phyloP scores from a whole-genome alignment of 1,284 basidiomycete species.

The Ustilago trichophora region DNA sequence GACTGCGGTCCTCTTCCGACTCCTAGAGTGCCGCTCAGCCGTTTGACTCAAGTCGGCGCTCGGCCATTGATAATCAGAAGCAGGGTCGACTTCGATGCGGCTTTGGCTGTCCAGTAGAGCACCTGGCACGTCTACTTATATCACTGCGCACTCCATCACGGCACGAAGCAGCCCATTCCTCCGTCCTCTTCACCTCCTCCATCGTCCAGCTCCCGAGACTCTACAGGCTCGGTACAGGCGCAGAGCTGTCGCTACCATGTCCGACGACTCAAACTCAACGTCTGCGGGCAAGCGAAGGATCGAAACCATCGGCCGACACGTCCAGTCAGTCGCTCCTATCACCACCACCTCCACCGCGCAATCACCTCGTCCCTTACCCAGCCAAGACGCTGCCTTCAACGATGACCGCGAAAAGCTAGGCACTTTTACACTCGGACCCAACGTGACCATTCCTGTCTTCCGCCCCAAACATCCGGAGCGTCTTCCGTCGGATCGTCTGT shows the following conservation, averaged over 20 bases:
- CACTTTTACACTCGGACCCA: conserved; percentile 58
- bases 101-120: conserved; percentile 9
- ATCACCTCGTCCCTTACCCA: conserved; percentile 18
- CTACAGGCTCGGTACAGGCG: background rate
- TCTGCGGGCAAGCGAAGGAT: conserved; percentile 31
- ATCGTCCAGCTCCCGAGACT: background rate
- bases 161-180: background rate
- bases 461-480: conserved; percentile 49
- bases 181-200: background rate
- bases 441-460: conserved; percentile 61
- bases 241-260: conserved; percentile 5
- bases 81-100: conserved; percentile 18
- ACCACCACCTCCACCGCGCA: conserved; percentile 19
- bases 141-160: background rate
- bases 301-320: conserved; percentile 38
- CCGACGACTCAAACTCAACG: conserved; percentile 25
- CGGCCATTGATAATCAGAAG: no score
- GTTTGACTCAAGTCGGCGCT: no score
- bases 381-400: conserved; percentile 5
- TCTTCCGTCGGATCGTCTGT: conserved; percentile 54
- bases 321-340: conserved; percentile 29
- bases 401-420: conserved; percentile 49
- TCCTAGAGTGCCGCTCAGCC: no score
- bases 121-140: conserved; percentile 1
- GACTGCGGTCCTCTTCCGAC: no score